These are phyloP conservation scores for Pezicula neosporulosa DNA, from an alignment of 2,329 filamentous ascomycete species.

Conservation along the genomic window DNA sequence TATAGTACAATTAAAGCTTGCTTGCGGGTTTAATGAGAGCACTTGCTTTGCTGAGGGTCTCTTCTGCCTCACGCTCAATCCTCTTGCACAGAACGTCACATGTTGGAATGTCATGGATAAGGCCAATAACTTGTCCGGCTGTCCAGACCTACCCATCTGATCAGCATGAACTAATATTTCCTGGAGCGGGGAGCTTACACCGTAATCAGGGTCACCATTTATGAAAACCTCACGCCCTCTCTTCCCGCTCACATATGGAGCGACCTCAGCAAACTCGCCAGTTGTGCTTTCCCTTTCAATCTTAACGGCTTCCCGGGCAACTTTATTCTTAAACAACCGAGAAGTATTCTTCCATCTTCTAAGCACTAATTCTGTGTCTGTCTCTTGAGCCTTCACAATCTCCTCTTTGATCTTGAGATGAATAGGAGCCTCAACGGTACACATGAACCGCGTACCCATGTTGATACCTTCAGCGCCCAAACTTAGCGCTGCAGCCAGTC, in stretches of 20 bases:
- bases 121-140: constrained; percentile 88
- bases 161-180: constrained; percentile 7
- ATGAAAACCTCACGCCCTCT: constrained; percentile 87
- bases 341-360: constrained; percentile 91
- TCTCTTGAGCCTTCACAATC: constrained; percentile 86
- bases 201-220: constrained; percentile 86
- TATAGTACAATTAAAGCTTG: constrained; percentile 37
- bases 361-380: constrained; percentile 84
- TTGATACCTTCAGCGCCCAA: constrained; percentile 93
- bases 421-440: constrained; percentile 87
- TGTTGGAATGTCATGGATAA: constrained; percentile 80
- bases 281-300: constrained; percentile 79
- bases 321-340: constrained; percentile 86
- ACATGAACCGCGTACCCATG: constrained; percentile 99
- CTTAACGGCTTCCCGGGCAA: constrained; percentile 74
- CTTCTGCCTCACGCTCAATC: constrained; percentile 75
- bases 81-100: constrained; percentile 66
- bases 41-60: constrained; percentile 57
- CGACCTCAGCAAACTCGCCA: constrained; percentile 87
- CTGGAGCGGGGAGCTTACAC: constrained; percentile 52
- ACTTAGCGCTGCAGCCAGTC: constrained; percentile 83
- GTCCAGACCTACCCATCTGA: constrained; percentile 74
- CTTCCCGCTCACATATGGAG: constrained; percentile 84
- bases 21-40: constrained; percentile 51
- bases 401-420: constrained; percentile 91